Evolutionary conservation across 2,329 filamentous ascomycete genomes (phyloP).

Genomic region (Botrytis cinerea): DNA sequence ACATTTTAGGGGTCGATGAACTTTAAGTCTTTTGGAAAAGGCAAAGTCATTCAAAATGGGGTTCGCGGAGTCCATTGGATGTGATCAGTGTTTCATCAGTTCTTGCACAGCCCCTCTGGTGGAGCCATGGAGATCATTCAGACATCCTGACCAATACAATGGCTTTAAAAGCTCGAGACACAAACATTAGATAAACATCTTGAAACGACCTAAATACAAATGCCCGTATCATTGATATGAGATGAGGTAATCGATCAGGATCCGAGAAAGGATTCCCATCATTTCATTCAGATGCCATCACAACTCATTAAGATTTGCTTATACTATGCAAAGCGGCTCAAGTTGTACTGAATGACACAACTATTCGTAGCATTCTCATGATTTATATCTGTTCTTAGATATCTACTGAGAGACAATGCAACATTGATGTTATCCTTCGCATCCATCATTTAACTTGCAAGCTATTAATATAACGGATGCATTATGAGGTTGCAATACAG

Average conservation of each 20-base stretch:
- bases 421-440: conserved; percentile 2
- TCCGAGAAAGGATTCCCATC: conserved; percentile 23
- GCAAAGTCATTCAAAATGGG: conserved; percentile 1
- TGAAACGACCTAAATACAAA: conserved; percentile 13
- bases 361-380: background rate
- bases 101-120: background rate
- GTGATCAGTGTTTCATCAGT: conserved; percentile 18
- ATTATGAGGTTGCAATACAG: conserved; percentile 1
- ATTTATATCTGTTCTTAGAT: background rate
- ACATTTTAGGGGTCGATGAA: conserved; percentile 1
- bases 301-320: conserved; percentile 19
- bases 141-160: conserved; percentile 7
- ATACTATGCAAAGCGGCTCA: background rate
- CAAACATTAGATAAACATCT: background rate
- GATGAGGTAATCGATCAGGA: conserved; percentile 18
- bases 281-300: conserved; percentile 11
- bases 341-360: background rate
- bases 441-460: background rate
- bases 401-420: conserved; percentile 9
- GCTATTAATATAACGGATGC: background rate
- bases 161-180: background rate
- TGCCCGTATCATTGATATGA: background rate
- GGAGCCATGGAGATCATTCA: background rate
- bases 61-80: background rate
- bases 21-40: background rate